These are phyloP conservation scores for Quaeritorhiza haematococci DNA, from an alignment of 371 early-diverging fungal genomes.

Conservation along the genomic window DNA sequence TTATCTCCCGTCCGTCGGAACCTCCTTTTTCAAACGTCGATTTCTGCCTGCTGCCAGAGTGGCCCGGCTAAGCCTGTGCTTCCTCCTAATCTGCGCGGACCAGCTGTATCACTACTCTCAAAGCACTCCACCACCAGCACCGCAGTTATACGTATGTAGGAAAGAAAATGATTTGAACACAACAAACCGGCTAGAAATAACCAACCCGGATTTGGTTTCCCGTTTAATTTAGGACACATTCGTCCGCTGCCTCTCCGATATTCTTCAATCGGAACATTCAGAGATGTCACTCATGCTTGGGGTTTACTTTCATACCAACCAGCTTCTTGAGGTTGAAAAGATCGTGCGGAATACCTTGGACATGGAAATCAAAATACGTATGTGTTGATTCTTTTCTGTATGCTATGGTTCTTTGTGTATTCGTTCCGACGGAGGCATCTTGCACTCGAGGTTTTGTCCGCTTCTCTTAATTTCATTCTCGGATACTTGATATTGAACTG, in stretches of 20 bases:
- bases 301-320: conserved; percentile 28
- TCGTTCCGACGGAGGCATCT: not conserved
- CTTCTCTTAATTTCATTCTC: too few species aligned
- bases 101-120: too few species aligned
- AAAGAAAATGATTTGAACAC: not conserved
- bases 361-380: conserved; percentile 14
- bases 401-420: not conserved
- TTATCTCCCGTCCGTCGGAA: too few species aligned
- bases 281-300: conserved; percentile 29
- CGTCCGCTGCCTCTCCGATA: conserved; percentile 6
- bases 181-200: conserved; percentile 1
- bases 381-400: not conserved
- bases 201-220: not conserved
- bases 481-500: too few species aligned
- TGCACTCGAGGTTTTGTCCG: too few species aligned
- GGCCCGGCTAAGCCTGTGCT: conserved; percentile 8
- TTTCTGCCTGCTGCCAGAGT: too few species aligned
- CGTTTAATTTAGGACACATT: conserved; percentile 13
- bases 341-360: conserved; percentile 8
- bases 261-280: conserved; percentile 15
- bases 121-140: too few species aligned
- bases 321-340: conserved; percentile 23
- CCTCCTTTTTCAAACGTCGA: too few species aligned
- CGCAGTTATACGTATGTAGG: too few species aligned
- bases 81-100: conserved; percentile 11